These are phyloP conservation scores for Apiotrichum sp. DNA, from an alignment of 1,284 basidiomycete species.

Conservation along the genomic window DNA sequence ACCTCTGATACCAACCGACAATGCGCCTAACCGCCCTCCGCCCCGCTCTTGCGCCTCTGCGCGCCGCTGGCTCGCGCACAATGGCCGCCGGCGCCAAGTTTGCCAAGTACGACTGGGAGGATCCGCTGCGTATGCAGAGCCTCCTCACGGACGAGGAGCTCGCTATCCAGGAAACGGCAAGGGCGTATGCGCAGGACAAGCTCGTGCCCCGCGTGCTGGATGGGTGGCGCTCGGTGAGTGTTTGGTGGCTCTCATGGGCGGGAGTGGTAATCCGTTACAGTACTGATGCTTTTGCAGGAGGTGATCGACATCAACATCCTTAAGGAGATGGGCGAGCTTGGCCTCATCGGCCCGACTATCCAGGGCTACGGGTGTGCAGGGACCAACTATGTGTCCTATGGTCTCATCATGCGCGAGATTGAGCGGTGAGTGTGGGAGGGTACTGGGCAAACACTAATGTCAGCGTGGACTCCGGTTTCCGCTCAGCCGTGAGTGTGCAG, in stretches of 20 bases:
- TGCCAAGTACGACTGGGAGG: constrained; percentile 66
- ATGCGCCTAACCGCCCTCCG: constrained; percentile 10
- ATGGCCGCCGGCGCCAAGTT: constrained; percentile 38
- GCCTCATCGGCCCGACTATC: constrained; percentile 86
- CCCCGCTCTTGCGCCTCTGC: constrained; percentile 3
- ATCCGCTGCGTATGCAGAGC: constrained; percentile 68
- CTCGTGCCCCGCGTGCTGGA: constrained; percentile 77
- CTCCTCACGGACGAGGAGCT: constrained; percentile 84
- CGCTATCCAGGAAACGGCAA: constrained; percentile 83
- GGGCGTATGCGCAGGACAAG: constrained; percentile 76
- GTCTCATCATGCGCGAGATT: constrained; percentile 86
- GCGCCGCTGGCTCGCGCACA: constrained; percentile 8
- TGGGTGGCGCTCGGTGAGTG: constrained; percentile 78
- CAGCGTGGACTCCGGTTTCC: constrained; percentile 91
- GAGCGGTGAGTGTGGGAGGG: constrained; percentile 55
- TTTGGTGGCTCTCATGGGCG: no score
- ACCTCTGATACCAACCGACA: neutral
- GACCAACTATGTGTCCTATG: constrained; percentile 82
- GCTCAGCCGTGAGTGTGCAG: constrained; percentile 93
- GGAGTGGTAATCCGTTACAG: no score
- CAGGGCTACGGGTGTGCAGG: constrained; percentile 92
- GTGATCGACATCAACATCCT: constrained; percentile 74
- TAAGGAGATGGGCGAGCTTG: constrained; percentile 84
- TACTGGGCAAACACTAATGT: constrained; percentile 54
- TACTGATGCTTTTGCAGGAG: constrained; percentile 40